Base-by-base conservation (phyloP, 805 yeast species). In the Candida koratica region DNA sequence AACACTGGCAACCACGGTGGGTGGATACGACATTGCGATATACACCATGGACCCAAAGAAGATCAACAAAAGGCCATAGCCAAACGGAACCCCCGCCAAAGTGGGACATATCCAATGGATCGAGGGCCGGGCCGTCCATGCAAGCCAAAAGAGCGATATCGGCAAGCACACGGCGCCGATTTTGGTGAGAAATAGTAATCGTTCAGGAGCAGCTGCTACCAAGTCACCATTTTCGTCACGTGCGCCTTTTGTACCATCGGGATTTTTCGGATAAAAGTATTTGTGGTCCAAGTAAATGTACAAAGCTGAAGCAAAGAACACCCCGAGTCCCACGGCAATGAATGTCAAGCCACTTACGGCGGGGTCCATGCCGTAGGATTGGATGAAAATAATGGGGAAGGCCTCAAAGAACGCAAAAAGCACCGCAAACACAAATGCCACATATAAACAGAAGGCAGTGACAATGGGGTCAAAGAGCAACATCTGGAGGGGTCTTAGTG, bases 341-440 rank as follows among this genome's bases (percentile, higher is more conserved):
- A 83, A 83, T 5, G 88, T 73, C 38, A 83, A 63, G 10, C 89
- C 87, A 1, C 86, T 71, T 9, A 75, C 60, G 38, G 87, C 89
- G 1, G 61, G 41, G 25, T 50, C 52, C 86, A 82, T 79, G 2
- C 44, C 45, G 55, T 83, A 81, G 16, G 69, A 73, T 23, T 83
- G 84, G 51, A 75, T 64, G 61, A 81, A 83, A 42, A 83, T 82
- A 34, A 82, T 75, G 6, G 88, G 88, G 60, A 68, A 81, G 3
- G 88, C 88, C 56, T 82, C 89, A 50, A 83, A 83, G 67, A 82
- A 83, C 0, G 87, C 89, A 46, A 82, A 83, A 36, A 83, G 60
- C 2, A 83, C 87, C 1, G 89, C 87, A 60, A 82, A 82, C 34
- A 83, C 74, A 51, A 83, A 81, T 0, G 89, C 83, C 40, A 79